Percentiles rank a stretch among this genome's conserved stretches.
phyloP scores from a whole-genome alignment of 805 yeast species.

The Priceomyces fermenticarens region DNA sequence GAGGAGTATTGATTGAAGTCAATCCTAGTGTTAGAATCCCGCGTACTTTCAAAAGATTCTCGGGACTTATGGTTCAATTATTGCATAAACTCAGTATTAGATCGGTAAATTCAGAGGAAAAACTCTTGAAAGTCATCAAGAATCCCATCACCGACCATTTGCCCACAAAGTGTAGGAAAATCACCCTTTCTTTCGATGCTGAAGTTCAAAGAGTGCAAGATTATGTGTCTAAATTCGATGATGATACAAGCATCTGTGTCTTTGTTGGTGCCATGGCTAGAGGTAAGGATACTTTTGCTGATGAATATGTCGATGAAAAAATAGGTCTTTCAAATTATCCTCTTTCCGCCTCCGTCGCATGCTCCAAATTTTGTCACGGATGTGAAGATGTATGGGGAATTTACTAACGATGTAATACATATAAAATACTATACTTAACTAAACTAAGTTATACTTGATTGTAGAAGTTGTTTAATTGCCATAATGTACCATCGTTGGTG shows the following conservation, averaged over 20 bases:
- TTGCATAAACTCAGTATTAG: constrained; percentile 89
- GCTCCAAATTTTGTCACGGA: constrained; percentile 97
- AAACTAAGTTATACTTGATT: no score
- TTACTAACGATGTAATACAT: constrained; percentile 19
- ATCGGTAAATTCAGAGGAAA: constrained; percentile 93
- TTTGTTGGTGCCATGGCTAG: constrained; percentile 99
- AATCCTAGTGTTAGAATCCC: constrained; percentile 97
- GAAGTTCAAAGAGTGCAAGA: constrained; percentile 85
- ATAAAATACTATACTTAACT: no score
- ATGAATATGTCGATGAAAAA: constrained; percentile 94
- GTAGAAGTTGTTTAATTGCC: no score
- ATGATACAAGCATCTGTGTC: constrained; percentile 92
- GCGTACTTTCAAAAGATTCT: constrained; percentile 95
- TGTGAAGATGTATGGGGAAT: constrained; percentile 98
- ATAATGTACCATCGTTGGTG: no score
- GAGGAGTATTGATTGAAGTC: constrained; percentile 92
- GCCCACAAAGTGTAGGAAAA: constrained; percentile 92
- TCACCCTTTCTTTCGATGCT: constrained; percentile 91
- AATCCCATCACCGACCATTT: constrained; percentile 96
- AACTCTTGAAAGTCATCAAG: constrained; percentile 87
- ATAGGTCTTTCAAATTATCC: constrained; percentile 95
- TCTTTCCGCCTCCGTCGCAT: constrained; percentile 94
- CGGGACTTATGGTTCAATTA: constrained; percentile 96
- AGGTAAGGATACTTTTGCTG: constrained; percentile 96
- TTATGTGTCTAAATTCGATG: constrained; percentile 73